phyloP scores from a whole-genome alignment of 208 protist genomes.

The Trypanosoma platydactyli region DNA sequence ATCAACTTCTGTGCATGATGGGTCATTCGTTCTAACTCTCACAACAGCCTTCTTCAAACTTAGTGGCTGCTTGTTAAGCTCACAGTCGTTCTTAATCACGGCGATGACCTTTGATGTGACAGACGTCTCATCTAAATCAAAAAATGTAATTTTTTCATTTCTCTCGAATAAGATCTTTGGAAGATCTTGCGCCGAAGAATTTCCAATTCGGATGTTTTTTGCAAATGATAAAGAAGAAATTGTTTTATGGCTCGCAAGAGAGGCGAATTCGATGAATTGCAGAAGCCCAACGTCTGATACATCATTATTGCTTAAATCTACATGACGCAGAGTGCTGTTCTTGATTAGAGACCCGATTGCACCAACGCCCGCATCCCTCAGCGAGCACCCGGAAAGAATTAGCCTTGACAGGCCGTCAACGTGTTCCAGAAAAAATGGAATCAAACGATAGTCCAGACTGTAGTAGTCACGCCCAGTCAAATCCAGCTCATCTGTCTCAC shows the following conservation, averaged over 20 bases:
- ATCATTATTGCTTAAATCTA: slow-evolving; percentile 50
- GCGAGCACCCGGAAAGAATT: slow-evolving; percentile 55
- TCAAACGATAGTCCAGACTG: slow-evolving; percentile 59
- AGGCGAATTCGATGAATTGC: slow-evolving; percentile 46
- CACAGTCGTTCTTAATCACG: slow-evolving; percentile 61
- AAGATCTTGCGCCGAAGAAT: slow-evolving; percentile 45
- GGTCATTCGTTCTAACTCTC: slow-evolving; percentile 45
- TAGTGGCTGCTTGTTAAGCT: slow-evolving; percentile 71
- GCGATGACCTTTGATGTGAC: slow-evolving; percentile 41
- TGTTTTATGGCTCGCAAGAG: slow-evolving; percentile 47
- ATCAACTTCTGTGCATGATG: slow-evolving; percentile 52
- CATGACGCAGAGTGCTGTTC: slow-evolving; percentile 37
- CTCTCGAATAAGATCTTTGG: slow-evolving; percentile 54
- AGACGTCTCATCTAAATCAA: slow-evolving; percentile 58
- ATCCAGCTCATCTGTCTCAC: slow-evolving; percentile 41
- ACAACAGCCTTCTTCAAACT: slow-evolving; percentile 70
- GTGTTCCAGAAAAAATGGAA: slow-evolving; percentile 53
- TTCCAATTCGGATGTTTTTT: slow-evolving; percentile 55
- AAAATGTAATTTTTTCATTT: slow-evolving; percentile 53
- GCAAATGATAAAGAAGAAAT: slow-evolving; percentile 57
- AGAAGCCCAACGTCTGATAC: slow-evolving; percentile 50
- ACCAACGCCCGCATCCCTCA: slow-evolving; percentile 43
- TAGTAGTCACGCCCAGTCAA: slow-evolving; percentile 47
- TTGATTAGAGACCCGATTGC: slow-evolving; percentile 52
- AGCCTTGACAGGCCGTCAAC: slow-evolving; percentile 41